Evolutionary conservation across 2,329 filamentous ascomycete genomes (phyloP), one percentile per base, ranked within the genome.

Genomic region (Aschersonia sp.): DNA sequence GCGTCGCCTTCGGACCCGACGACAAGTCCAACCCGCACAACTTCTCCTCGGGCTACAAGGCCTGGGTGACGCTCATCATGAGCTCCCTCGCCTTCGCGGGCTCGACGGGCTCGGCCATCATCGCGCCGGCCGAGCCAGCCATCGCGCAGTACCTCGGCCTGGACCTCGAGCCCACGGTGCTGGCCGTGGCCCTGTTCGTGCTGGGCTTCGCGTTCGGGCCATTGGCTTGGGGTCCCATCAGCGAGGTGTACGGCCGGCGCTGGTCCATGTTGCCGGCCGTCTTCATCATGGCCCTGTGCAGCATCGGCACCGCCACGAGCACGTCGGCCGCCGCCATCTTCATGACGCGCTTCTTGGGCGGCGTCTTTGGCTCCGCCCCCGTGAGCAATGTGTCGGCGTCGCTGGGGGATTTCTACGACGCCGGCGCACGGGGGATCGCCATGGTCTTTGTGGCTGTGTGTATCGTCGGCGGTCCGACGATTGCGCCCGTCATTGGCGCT

Each of bases 311-410:
- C 30, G 74, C 77, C 1, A 78, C 74, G 2, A 66, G 74, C 1
- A 63, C 74, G 51, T 80, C 77, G 54, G 76, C 80, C 43, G 62
- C 68, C 51, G 74, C 75, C 0, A 64, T 85, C 2, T 63, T 85
- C 30, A 70, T 84, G 38, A 69, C 84, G 30, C 74, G 66, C 35
- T 85, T 85, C 64, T 75, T 84, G 47, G 74, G 73, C 9, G 78
- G 78, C n/a, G 61, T 74, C 3, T 80, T 80, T 55, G 77, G 77
- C 12, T 74, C 74, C 1, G 76, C 75, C 2, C 75, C 77, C 2
- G 60, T 82, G 51, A 80, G 75, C 12, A 81, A 81, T 55, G 72
- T 73, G 2, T 75, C 75, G 5, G 78, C 76, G 49, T 74, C 78
- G 7, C 73, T 81, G 48, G 77, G 76, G 12, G 78, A 82, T 56